A percentile compares a stretch with the other conserved stretches of the same genome.
These are phyloP conservation scores for Naganishia friedmannii DNA, from an alignment of 768 basidiomycete species.

Conservation along the genomic window DNA sequence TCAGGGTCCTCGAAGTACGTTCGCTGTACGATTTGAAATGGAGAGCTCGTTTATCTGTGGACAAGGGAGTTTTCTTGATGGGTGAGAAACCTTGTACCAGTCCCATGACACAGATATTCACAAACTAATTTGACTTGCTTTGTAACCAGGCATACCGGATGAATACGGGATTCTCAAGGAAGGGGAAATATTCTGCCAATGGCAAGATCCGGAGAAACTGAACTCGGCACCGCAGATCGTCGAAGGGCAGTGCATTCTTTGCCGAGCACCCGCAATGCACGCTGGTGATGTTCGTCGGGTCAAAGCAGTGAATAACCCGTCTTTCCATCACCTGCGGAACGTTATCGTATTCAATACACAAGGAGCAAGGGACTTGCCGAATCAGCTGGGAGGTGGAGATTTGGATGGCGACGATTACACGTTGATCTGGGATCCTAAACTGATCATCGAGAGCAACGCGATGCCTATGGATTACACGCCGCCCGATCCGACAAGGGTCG, in stretches of 20 bases:
- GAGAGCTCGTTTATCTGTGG: slow-evolving; percentile 35
- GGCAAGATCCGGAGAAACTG: slow-evolving; percentile 24
- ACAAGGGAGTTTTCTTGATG: slow-evolving; percentile 35
- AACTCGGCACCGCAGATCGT: slow-evolving; percentile 24
- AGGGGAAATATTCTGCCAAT: slow-evolving; percentile 35
- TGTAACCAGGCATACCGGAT: slow-evolving; percentile 28
- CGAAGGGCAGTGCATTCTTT: slow-evolving; percentile 27
- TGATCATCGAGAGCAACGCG: slow-evolving; percentile 20
- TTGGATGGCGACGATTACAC: slow-evolving; percentile 39
- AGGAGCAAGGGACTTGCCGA: slow-evolving; percentile 33
- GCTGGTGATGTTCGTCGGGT: slow-evolving; percentile 36
- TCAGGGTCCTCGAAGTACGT: slow-evolving; percentile 29
- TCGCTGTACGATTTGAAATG: slow-evolving; percentile 34
- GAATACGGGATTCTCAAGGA: slow-evolving; percentile 30
- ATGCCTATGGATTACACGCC: slow-evolving; percentile 34
- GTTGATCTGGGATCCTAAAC: slow-evolving; percentile 36
- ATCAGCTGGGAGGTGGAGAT: slow-evolving; percentile 38
- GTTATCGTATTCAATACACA: slow-evolving; percentile 35
- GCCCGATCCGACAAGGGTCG: slow-evolving; percentile 28
- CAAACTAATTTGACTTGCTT: neutral
- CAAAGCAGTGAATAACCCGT: slow-evolving; percentile 29
- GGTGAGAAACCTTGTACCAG: slow-evolving; percentile 10
- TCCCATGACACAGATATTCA: too few species aligned
- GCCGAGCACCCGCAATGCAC: slow-evolving; percentile 37
- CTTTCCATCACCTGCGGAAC: slow-evolving; percentile 33